phyloP scores from a whole-genome alignment of 192 early-diverging fungal species.

The Coemansia sp. region DNA sequence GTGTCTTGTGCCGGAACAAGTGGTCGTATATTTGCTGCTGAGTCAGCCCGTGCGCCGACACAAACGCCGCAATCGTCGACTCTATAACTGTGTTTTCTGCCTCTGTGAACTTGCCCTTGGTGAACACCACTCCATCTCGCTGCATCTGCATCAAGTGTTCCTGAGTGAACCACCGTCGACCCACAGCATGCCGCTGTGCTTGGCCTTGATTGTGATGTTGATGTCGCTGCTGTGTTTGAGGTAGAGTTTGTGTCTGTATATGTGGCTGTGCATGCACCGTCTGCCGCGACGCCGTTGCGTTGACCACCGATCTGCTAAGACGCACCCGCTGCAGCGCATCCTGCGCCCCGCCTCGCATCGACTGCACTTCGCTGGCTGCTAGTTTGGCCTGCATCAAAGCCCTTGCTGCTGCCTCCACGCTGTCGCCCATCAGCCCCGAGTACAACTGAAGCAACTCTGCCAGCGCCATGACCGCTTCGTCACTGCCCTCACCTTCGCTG shows the following conservation, averaged over 20 bases:
- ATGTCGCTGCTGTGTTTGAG: not conserved
- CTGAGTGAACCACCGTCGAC: slow-evolving; percentile 46
- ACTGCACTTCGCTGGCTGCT: slow-evolving; percentile 26
- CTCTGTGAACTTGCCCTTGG: slow-evolving; percentile 52
- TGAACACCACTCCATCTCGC: slow-evolving; percentile 44
- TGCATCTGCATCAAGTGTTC: slow-evolving; percentile 41
- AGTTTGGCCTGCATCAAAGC: slow-evolving; percentile 45
- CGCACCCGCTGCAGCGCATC: slow-evolving; percentile 37
- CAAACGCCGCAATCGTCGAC: slow-evolving; percentile 21
- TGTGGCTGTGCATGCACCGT: not conserved
- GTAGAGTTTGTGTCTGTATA: not conserved
- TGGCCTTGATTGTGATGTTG: not conserved
- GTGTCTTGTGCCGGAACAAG: slow-evolving; percentile 34
- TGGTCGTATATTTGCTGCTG: slow-evolving; percentile 37
- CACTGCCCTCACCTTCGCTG: not conserved
- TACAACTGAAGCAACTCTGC: slow-evolving; percentile 43
- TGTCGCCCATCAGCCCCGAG: slow-evolving; percentile 38
- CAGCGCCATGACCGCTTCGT: slow-evolving; percentile 12
- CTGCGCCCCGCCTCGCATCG: slow-evolving; percentile 8
- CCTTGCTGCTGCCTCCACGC: slow-evolving; percentile 43
- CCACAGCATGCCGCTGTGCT: not conserved
- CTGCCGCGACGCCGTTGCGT: slow-evolving; percentile 10
- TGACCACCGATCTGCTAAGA: slow-evolving; percentile 19
- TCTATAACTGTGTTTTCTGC: slow-evolving; percentile 44
- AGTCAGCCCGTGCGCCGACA: slow-evolving; percentile 26